Percentiles rank a stretch among this genome's conserved stretches.
phyloP scores from a whole-genome alignment of 768 basidiomycete genomes.

The Boletellus ananiceps region DNA sequence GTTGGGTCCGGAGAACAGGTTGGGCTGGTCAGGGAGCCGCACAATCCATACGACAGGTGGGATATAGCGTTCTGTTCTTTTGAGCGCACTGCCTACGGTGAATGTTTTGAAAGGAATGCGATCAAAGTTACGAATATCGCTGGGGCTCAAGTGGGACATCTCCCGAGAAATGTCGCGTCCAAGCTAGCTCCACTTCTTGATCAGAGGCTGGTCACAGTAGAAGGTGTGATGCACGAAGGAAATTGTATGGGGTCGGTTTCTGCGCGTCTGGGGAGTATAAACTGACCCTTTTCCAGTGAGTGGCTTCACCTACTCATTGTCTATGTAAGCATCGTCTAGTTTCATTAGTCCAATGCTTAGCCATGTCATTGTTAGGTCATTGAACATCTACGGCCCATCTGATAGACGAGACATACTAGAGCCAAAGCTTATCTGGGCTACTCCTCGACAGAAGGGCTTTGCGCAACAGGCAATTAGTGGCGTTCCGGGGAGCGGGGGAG shows the following conservation, averaged over 20 bases:
- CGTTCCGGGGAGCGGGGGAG: conserved; percentile 13
- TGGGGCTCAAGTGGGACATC: conserved; percentile 72
- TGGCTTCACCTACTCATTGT: conserved; percentile 50
- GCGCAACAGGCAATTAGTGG: conserved; percentile 11
- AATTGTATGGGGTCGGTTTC: conserved; percentile 44
- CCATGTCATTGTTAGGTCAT: conserved; percentile 38
- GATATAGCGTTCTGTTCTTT: neutral
- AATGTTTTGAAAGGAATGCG: conserved; percentile 49
- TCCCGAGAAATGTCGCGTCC: conserved; percentile 54
- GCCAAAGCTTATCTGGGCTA: conserved; percentile 69
- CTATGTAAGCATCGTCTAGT: conserved; percentile 45
- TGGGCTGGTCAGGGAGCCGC: conserved; percentile 57
- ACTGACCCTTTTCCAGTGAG: conserved; percentile 30
- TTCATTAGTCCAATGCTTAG: neutral
- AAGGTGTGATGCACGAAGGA: conserved; percentile 64
- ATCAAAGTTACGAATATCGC: conserved; percentile 80
- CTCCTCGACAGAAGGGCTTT: conserved; percentile 62
- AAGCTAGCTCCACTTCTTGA: conserved; percentile 74
- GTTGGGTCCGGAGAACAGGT: conserved; percentile 82
- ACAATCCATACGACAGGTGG: conserved; percentile 64
- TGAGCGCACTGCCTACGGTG: neutral
- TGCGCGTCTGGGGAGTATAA: neutral
- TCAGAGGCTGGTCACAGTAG: conserved; percentile 53
- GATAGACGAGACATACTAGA: conserved; percentile 60
- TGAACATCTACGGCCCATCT: conserved; percentile 67